Evolutionary conservation across 2,329 filamentous ascomycete species (phyloP).

Genomic region (Clathrospora elynae): DNA sequence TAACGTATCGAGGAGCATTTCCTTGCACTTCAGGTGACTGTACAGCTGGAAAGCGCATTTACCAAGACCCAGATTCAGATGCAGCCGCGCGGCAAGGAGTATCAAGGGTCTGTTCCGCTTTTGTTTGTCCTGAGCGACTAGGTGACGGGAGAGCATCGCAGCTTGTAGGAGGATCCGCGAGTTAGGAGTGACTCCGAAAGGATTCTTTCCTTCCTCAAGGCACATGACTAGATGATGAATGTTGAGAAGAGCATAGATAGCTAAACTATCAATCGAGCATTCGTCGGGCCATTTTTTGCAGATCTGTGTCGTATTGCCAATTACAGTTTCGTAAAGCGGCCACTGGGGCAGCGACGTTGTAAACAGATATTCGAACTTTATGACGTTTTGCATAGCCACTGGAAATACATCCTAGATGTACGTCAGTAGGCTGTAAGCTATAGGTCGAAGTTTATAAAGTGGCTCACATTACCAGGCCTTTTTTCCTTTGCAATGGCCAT

Average conservation of each 20-base stretch:
- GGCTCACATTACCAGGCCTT: too few relatives aligned
- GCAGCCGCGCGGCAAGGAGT: conserved; percentile 41
- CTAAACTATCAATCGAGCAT: conserved; percentile 24
- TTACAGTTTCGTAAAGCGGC: conserved; percentile 19
- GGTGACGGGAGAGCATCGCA: conserved; percentile 31
- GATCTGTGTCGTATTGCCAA: conserved; percentile 25
- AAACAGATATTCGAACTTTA: conserved; percentile 37
- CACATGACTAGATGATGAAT: conserved; percentile 23
- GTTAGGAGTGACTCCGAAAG: conserved; percentile 11
- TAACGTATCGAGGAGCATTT: conserved; percentile 43
- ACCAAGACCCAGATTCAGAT: conserved; percentile 39
- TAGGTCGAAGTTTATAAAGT: neutral
- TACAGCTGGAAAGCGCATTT: conserved; percentile 39
- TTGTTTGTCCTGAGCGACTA: conserved; percentile 31
- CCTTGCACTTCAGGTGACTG: conserved; percentile 36
- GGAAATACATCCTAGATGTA: conserved; percentile 18
- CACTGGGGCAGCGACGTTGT: conserved; percentile 22
- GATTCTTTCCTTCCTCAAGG: conserved; percentile 1
- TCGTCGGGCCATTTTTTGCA: conserved; percentile 16
- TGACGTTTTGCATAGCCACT: conserved; percentile 26
- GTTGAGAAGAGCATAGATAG: conserved; percentile 28
- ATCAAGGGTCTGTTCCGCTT: conserved; percentile 35
- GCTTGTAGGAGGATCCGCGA: conserved; percentile 38
- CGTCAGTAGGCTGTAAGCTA: too few relatives aligned
- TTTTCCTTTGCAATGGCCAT: too few relatives aligned